Conservation (phyloP, 2,329 filamentous ascomycete species). For the Ophiostoma tasmaniense region DNA sequence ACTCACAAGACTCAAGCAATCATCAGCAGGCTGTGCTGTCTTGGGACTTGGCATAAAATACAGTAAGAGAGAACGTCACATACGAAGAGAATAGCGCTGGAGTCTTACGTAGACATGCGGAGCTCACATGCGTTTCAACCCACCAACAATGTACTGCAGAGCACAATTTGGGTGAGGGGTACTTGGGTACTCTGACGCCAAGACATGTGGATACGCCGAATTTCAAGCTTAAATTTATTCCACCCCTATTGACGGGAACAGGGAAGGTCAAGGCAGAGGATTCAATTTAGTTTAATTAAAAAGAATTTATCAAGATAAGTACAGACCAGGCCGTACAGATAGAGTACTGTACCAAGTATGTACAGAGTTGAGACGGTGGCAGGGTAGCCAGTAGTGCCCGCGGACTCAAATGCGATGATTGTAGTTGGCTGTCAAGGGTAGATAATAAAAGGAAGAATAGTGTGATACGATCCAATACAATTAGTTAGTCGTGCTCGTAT, state of each 20-base stretch:
- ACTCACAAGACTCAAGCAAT: neutral
- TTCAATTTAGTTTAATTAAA: neutral
- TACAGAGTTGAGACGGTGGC: neutral
- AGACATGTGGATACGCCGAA: constrained; percentile 23
- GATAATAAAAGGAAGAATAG: too few species aligned
- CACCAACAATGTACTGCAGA: neutral
- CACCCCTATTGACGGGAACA: constrained; percentile 7
- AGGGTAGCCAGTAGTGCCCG: too few species aligned
- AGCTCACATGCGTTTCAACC: neutral
- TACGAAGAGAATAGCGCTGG: neutral
- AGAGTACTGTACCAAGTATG: neutral
- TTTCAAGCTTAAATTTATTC: constrained; percentile 24
- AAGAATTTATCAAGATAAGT: neutral
- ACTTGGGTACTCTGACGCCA: constrained; percentile 9
- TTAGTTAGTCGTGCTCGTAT: neutral
- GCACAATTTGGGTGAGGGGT: neutral
- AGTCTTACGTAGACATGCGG: constrained; percentile 7
- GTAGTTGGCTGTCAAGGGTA: neutral
- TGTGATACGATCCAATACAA: neutral
- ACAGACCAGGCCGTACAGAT: neutral
- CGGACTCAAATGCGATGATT: neutral
- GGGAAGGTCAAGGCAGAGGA: neutral
- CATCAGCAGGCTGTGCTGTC: constrained; percentile 1
- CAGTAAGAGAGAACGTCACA: neutral
- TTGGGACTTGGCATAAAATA: neutral